Conservation (phyloP, 768 basidiomycete species). For the Panaeolus papilionaceus region DNA sequence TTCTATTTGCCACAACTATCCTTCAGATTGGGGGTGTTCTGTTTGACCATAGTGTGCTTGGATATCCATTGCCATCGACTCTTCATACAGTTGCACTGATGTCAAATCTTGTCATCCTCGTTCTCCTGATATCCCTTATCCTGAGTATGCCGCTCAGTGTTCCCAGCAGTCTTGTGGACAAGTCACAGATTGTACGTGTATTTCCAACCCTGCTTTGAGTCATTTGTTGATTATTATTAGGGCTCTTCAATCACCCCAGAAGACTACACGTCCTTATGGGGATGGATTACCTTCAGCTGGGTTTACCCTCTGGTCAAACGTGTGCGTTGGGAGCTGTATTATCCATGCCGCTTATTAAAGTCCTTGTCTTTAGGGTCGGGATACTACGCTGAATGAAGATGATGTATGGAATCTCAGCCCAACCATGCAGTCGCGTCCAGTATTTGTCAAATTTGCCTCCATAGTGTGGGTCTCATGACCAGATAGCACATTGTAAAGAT, state of each 20-base stretch:
- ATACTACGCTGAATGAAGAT: constrained; percentile 66
- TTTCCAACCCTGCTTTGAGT: neutral
- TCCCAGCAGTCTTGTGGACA: constrained; percentile 59
- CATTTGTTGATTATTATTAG: constrained; percentile 34
- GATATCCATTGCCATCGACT: constrained; percentile 46
- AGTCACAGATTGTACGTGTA: constrained; percentile 64
- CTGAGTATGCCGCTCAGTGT: constrained; percentile 69
- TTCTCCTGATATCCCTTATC: constrained; percentile 51
- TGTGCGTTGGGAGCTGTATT: constrained; percentile 32
- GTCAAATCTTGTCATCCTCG: constrained; percentile 51
- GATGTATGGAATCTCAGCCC: constrained; percentile 80
- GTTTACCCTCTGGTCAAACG: constrained; percentile 66
- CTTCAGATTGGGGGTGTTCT: constrained; percentile 59
- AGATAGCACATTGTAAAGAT: neutral
- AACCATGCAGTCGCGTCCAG: constrained; percentile 66
- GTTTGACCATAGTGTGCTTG: constrained; percentile 55
- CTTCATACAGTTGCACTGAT: constrained; percentile 35
- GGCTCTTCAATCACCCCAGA: constrained; percentile 68
- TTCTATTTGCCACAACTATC: constrained; percentile 50
- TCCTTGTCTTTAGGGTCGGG: constrained; percentile 41
- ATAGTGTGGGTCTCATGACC: constrained; percentile 35
- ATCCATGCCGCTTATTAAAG: neutral
- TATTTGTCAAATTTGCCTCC: constrained; percentile 59
- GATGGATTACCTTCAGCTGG: constrained; percentile 79
- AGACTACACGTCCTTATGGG: constrained; percentile 75